Base-by-base conservation (phyloP, 2,329 filamentous ascomycete genomes). In the Westerdykella sp. region DNA sequence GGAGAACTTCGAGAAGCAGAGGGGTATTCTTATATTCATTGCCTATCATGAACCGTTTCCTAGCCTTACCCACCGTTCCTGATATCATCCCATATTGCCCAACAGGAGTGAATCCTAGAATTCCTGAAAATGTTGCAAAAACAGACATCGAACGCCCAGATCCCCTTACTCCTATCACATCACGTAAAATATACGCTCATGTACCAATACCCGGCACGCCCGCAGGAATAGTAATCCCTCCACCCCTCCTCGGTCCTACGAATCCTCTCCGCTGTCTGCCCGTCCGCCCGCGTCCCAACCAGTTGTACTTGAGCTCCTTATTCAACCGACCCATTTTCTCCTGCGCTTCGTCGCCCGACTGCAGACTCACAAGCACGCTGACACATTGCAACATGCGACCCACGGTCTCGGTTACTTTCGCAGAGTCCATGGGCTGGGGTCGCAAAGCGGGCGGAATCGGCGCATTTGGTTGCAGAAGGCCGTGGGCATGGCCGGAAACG, bases 351-450 rank as follows among this genome's bases (percentile, higher is more conserved):
- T 94, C 87, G 9, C 78, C 79, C 1, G 76, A 80, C 58, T 80
- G 84, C 11, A 95, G 79, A 48, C 83, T 83, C 3, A 87, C 86
- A 16, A 98, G 74, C 6, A 98, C 89, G 63, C 85, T 91, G 67
- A 97, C 84, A 66, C 93, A 98, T 71, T 98, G 93, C 50, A 98
- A 73, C 87, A 98, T 95, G 40, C 91, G 77, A 0, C 89, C 93
- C 1, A 96, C 90, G 54, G 91, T 95, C 55, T 97, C 90, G 1
- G 93, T 95, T 42, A 97, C 81, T 60, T 93, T 81, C 62, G 87
- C 85, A 70, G 59, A 80, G 41, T 68, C 63, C 65, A 69, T 68
- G 6, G 62, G 66, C 14, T 59, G 60, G 7, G 56, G 53, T 15
- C 59, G 58, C 1, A 61, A 46, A 1, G 52, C 37, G 0, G 57